These are phyloP conservation scores for Leucocoprinus sp. DNA, from an alignment of 768 basidiomycete species.

Conservation along the genomic window DNA sequence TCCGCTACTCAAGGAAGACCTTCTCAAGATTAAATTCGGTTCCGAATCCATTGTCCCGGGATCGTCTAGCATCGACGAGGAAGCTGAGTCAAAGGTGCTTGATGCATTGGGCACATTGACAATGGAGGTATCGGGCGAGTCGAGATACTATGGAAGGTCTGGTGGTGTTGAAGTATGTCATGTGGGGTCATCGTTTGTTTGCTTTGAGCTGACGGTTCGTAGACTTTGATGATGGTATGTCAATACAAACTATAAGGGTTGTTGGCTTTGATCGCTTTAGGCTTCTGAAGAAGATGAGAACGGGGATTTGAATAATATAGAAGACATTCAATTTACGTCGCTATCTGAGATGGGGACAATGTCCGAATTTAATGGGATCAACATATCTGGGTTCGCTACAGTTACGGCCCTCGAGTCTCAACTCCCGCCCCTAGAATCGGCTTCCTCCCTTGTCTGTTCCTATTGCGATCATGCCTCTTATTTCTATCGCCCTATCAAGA, in stretches of 20 bases:
- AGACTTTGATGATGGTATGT: constrained; percentile 36
- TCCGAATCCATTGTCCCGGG: constrained; percentile 36
- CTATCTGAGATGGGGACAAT: constrained; percentile 28
- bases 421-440: constrained; percentile 39
- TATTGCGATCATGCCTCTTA: constrained; percentile 39
- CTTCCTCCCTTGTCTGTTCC: constrained; percentile 28
- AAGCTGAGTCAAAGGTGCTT: constrained; percentile 30
- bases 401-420: constrained; percentile 29
- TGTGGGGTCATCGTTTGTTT: neutral
- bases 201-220: neutral
- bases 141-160: constrained; percentile 58
- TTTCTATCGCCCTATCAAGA: constrained; percentile 44
- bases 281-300: constrained; percentile 18
- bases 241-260: neutral
- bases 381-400: constrained; percentile 20
- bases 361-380: constrained; percentile 28
- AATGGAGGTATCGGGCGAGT: constrained; percentile 48
- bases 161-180: constrained; percentile 50
- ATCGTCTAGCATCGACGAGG: constrained; percentile 19
- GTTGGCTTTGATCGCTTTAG: constrained; percentile 19
- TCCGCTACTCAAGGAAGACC: constrained; percentile 46
- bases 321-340: constrained; percentile 12
- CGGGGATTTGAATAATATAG: neutral
- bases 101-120: constrained; percentile 61
- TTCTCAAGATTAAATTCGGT: constrained; percentile 50